Conservation (phyloP, 495 filamentous ascomycete species). For the Aspergillus sclerotiicarbonarius region DNA sequence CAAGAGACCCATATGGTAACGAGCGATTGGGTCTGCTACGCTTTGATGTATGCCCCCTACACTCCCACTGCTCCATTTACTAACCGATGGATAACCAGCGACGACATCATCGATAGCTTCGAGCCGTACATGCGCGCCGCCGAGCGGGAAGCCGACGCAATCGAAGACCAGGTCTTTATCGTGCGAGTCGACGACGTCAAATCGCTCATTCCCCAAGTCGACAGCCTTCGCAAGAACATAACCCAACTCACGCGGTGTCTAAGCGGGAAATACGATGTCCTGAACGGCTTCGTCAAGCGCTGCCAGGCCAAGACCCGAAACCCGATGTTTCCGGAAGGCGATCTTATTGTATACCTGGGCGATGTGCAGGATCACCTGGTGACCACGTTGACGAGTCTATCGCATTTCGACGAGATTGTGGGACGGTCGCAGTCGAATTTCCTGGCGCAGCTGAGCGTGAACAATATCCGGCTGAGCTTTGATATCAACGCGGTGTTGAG, state of each 20-base stretch:
- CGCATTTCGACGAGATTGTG: constrained; percentile 92
- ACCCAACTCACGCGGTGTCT: constrained; percentile 85
- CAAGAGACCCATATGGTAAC: constrained; percentile 82
- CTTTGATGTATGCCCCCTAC: constrained; percentile 68
- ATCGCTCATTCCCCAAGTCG: constrained; percentile 74
- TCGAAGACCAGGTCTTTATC: constrained; percentile 89
- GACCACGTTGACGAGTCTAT: constrained; percentile 85
- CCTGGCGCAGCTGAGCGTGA: constrained; percentile 84
- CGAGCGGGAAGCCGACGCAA: constrained; percentile 77
- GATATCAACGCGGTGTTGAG: constrained; percentile 72
- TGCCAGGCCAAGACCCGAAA: constrained; percentile 80
- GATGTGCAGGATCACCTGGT: constrained; percentile 99
- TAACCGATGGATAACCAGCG: constrained; percentile 47
- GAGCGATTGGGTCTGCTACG: constrained; percentile 97
- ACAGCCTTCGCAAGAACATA: constrained; percentile 82
- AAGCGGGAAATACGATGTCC: constrained; percentile 89
- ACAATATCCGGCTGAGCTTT: constrained; percentile 73
- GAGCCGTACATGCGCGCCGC: constrained; percentile 74
- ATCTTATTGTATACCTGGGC: constrained; percentile 86
- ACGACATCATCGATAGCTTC: constrained; percentile 93
- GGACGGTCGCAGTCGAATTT: constrained; percentile 86
- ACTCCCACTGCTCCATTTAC: constrained; percentile 7
- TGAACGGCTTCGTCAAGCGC: constrained; percentile 93
- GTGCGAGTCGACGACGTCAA: constrained; percentile 80
- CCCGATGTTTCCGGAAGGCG: constrained; percentile 79